Base-by-base conservation (phyloP, 1,139 yeast species). In the Meyerozyma guilliermondii region DNA sequence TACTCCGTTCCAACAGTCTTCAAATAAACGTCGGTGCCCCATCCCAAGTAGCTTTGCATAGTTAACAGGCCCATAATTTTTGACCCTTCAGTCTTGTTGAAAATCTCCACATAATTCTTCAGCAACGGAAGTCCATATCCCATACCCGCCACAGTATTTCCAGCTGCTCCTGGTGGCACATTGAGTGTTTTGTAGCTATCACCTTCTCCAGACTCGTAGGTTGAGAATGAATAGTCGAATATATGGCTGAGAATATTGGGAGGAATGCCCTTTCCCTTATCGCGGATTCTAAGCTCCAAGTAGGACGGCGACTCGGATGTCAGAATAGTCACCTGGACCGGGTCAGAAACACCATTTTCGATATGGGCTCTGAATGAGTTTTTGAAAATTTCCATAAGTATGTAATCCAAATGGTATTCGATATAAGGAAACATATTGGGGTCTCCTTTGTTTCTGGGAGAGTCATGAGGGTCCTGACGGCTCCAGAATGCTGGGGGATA, bases 81-180 rank as follows among this genome's bases (percentile, higher is more conserved):
- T 7, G 47, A 48, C 6, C 50, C 52, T 5, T 50, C 42, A 4
- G 70, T 60, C 34, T 66, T 71, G 46, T 71, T 70, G 50, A 72
- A 72, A 2, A 68, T 65, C 50, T 72, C 76, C n/a, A 70, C 62
- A 51, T 72, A 72, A 47, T 67, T 68, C 55, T 79, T 78, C 65
- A 92, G 87, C 47, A 91, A 67, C 1, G 98, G 98, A 42, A 91
- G 64, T 0, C 98, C 98, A 58, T 88, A 91, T 0, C 98, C 98
- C 87, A 92, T 84, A 0, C 98, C 98, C 0, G 97, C 96, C 28
- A 89, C 87, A 6, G 80, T 76, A 53, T 83, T 80, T 0, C 84
- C 83, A 1, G 83, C 86, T 30, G 56, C 62, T 0, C 89, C 94
- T 0, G 94, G 94, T 16, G 87, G 81, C 16, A 78, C 77, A 53